Conservation (phyloP, 257 asterid genomes). For the Solanum chmielewskii region DNA sequence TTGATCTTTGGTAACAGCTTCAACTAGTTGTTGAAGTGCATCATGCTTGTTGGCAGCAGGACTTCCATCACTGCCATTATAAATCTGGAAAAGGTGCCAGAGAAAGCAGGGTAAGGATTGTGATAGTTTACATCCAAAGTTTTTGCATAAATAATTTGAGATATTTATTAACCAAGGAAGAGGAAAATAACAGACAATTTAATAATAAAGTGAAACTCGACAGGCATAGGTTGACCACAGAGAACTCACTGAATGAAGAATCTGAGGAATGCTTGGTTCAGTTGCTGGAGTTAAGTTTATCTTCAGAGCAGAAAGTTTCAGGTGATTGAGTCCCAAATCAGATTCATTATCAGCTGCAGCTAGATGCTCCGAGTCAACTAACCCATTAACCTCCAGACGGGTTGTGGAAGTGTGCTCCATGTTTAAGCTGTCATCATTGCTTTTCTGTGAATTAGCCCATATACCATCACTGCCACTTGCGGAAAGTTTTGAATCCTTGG, state of each 20-base stretch:
- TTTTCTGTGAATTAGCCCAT: conserved; percentile 16
- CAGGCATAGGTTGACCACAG: background rate
- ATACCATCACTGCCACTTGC: conserved; percentile 38
- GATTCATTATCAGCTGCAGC: conserved; percentile 45
- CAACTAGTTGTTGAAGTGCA: conserved; percentile 90
- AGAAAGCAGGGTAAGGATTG: background rate
- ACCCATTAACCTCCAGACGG: conserved; percentile 47
- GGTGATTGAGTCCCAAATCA: conserved; percentile 35
- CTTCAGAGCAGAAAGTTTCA: conserved; percentile 39
- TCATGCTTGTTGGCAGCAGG: conserved; percentile 43
- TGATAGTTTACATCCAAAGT: background rate
- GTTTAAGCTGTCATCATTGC: conserved; percentile 27
- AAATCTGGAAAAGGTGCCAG: conserved; percentile 37
- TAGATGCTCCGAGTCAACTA: conserved; percentile 42
- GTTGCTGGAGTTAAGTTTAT: conserved; percentile 40
- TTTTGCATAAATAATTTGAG: conserved; percentile 3
- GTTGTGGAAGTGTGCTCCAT: conserved; percentile 38
- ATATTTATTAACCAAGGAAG: background rate
- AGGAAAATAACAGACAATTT: background rate
- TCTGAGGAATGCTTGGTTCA: conserved; percentile 92
- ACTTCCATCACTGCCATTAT: conserved; percentile 69
- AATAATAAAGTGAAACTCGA: background rate
- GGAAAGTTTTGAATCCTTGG: conserved; percentile 40
- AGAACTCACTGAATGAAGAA: conserved; percentile 81
- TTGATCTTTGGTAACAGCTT: conserved; percentile 46